Percentiles rank a stretch among this genome's conserved stretches.
Evolutionary conservation across 2,329 filamentous ascomycete species (phyloP).

Genomic region (Chaetomium sp.): DNA sequence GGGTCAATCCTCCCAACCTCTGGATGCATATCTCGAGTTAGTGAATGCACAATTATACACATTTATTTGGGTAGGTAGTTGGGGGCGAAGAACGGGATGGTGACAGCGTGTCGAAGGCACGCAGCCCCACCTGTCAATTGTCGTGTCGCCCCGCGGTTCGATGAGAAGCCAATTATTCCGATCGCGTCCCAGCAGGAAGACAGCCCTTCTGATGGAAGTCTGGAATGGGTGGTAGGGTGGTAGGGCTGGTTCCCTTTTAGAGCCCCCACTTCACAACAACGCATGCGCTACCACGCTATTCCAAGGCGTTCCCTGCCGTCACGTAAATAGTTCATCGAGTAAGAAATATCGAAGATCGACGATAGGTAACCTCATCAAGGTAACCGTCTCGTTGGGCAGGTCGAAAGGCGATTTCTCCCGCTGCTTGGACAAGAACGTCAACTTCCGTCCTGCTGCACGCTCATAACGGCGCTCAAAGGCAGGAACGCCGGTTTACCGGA

Average conservation of each 20-base stretch:
- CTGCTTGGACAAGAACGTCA: neutral
- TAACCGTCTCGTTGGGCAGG: neutral
- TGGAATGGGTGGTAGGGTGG: too few species aligned
- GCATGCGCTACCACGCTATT: conserved; percentile 27
- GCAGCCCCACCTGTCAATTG: conserved; percentile 7
- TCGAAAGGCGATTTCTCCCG: neutral
- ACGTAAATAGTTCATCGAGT: neutral
- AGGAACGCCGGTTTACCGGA: too few species aligned
- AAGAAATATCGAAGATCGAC: neutral
- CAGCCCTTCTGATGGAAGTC: neutral
- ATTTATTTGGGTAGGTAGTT: too few species aligned
- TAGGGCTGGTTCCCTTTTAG: conserved; percentile 12
- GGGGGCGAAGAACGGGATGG: neutral
- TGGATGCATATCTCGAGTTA: neutral
- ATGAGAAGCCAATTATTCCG: neutral
- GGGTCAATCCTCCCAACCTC: neutral
- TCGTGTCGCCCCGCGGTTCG: conserved; percentile 17
- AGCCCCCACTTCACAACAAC: neutral
- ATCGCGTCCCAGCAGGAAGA: neutral
- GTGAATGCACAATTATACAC: neutral
- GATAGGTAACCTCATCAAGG: too few species aligned
- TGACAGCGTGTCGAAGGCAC: neutral
- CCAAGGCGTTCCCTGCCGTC: conserved; percentile 26
- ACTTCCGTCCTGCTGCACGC: neutral
- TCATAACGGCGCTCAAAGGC: neutral